A percentile compares a stretch with the other conserved stretches of the same genome.
Evolutionary conservation across 1,139 yeast species (phyloP).

Genomic region (Lodderomyces metapsilosis): DNA sequence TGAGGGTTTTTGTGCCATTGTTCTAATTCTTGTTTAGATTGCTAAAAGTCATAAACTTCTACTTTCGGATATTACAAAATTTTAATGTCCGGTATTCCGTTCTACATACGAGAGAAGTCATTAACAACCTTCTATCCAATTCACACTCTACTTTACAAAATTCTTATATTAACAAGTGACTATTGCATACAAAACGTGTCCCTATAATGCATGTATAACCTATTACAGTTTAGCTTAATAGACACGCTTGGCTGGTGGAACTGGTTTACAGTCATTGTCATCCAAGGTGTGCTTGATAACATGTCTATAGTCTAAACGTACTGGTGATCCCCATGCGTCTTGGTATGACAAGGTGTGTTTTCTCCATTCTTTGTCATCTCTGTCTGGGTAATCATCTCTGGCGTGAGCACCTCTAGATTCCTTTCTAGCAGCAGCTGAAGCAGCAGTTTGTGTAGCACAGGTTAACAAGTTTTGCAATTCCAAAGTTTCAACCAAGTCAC

Average conservation of each 20-base stretch:
- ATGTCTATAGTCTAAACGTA: slow-evolving; percentile 78
- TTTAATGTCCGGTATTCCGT: too few species aligned
- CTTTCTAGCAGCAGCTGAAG: slow-evolving; percentile 89
- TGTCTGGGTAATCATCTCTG: slow-evolving; percentile 93
- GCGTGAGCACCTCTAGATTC: slow-evolving; percentile 99
- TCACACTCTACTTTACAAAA: background rate
- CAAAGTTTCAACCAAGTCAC: slow-evolving; percentile 92
- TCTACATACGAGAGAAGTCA: too few species aligned
- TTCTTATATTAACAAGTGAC: background rate
- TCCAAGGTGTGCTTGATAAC: slow-evolving; percentile 85
- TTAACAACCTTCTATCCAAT: too few species aligned
- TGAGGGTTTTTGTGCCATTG: too few species aligned
- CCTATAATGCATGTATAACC: background rate
- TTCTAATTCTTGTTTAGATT: too few species aligned
- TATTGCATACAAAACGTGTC: background rate
- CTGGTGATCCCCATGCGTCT: slow-evolving; percentile 64
- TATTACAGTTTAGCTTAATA: slow-evolving; percentile 44
- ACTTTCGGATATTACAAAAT: too few species aligned
- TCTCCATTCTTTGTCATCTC: slow-evolving; percentile 98
- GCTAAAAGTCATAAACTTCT: too few species aligned
- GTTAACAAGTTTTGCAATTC: slow-evolving; percentile 96
- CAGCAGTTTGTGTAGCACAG: slow-evolving; percentile 96
- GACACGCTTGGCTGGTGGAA: slow-evolving; percentile 96
- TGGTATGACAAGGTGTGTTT: slow-evolving; percentile 95
- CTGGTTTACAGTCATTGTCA: slow-evolving; percentile 89